Conservation (phyloP, 371 early-diverging fungal species). For the Mucor piriformis region DNA sequence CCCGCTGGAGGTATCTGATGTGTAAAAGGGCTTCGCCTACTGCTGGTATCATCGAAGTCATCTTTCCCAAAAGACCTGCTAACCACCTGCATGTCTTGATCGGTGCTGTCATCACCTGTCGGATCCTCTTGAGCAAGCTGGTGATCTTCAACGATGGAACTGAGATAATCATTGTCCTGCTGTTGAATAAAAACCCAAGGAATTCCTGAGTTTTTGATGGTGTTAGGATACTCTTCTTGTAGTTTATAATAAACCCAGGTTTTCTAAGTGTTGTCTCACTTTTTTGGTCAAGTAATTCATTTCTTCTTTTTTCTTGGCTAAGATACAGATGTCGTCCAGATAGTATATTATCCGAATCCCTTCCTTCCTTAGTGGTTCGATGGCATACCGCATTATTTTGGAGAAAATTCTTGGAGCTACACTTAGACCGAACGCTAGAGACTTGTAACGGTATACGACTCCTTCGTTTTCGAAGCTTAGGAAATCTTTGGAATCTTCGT, state of each 20-base stretch:
- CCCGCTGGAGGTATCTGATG: background rate
- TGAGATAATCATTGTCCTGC: background rate
- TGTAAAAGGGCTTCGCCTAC: constrained; percentile 1
- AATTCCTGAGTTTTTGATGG: constrained; percentile 5
- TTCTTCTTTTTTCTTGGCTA: too few relatives aligned
- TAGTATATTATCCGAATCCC: constrained; percentile 11
- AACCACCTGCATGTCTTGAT: too few relatives aligned
- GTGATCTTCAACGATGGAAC: too few relatives aligned
- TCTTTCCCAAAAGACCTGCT: too few relatives aligned
- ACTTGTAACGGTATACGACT: constrained; percentile 13
- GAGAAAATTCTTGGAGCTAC: too few relatives aligned
- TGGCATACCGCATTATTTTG: too few relatives aligned
- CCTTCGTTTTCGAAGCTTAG: constrained; percentile 7
- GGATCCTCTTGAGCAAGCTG: too few relatives aligned
- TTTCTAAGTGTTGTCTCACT: too few relatives aligned
- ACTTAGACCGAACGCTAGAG: constrained; percentile 12
- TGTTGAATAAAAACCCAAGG: constrained; percentile 21
- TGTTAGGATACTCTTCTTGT: constrained; percentile 4
- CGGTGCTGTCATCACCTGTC: too few relatives aligned
- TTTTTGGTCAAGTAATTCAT: too few relatives aligned
- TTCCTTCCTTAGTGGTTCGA: constrained; percentile 8
- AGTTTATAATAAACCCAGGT: constrained; percentile 12
- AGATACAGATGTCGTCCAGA: constrained; percentile 13
- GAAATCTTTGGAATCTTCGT: constrained; percentile 1
- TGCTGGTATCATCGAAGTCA: too few relatives aligned